A percentile compares a stretch with the other conserved stretches of the same genome.
Conservation (phyloP, 768 basidiomycete genomes). For the Lactifluus echinatus region DNA sequence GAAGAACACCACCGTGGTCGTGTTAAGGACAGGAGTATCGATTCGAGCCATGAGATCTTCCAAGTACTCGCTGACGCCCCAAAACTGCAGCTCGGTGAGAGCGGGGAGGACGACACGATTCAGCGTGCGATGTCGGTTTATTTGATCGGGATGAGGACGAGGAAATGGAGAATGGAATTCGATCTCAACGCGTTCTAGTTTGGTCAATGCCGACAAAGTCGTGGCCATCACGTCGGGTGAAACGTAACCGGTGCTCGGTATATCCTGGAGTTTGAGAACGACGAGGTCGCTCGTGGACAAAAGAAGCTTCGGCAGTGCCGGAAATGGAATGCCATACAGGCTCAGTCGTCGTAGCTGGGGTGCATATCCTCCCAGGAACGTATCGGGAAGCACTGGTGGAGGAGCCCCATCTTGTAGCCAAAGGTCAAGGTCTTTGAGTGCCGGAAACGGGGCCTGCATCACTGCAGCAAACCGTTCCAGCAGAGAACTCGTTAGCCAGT, state of each 20-base stretch:
- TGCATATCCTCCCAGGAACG: too few species aligned
- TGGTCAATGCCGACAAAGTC: neutral
- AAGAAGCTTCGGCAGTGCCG: neutral
- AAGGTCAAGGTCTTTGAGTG: too few species aligned
- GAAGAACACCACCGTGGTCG: neutral
- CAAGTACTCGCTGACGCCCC: neutral
- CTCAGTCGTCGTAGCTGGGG: too few species aligned
- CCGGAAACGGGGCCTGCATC: too few species aligned
- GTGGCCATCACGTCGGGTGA: neutral
- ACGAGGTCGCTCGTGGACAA: neutral
- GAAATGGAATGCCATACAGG: too few species aligned
- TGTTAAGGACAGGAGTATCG: neutral
- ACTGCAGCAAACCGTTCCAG: too few species aligned
- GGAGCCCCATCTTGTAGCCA: too few species aligned
- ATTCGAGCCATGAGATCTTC: neutral
- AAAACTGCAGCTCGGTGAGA: neutral
- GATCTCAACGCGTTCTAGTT: neutral
- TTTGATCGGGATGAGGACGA: neutral
- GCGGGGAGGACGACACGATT: neutral
- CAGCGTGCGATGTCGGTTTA: neutral
- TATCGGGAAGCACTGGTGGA: too few species aligned
- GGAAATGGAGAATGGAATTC: neutral
- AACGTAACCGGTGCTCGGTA: neutral
- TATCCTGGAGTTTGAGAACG: neutral
- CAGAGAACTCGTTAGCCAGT: too few species aligned